Evolutionary conservation across 768 basidiomycete species (phyloP).

Genomic region (Lyophyllum semitale): DNA sequence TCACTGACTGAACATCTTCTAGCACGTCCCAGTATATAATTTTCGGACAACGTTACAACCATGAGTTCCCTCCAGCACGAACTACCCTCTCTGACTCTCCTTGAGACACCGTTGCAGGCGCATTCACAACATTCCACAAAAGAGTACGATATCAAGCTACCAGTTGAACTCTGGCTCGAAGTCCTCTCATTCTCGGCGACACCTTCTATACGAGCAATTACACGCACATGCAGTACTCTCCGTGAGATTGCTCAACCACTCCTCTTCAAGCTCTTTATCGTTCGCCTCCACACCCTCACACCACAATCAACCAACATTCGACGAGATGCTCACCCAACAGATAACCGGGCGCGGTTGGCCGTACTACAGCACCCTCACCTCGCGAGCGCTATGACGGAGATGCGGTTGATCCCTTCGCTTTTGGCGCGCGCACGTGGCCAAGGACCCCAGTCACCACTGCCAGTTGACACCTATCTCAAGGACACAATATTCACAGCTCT

Average conservation of each 20-base stretch:
- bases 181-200: constrained; percentile 11
- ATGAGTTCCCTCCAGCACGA: not conserved
- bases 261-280: constrained; percentile 19
- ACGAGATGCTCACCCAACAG: constrained; percentile 6
- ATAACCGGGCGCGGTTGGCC: constrained; percentile 8
- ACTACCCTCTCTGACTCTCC: not conserved
- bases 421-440: not conserved
- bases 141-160: not conserved
- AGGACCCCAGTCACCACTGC: not conserved
- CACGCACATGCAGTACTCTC: constrained; percentile 14
- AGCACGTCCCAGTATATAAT: not conserved
- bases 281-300: constrained; percentile 8
- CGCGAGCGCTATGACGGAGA: constrained; percentile 13
- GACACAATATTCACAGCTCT: constrained; percentile 14
- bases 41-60: constrained; percentile 2
- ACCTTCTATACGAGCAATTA: constrained; percentile 9
- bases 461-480: constrained; percentile 10
- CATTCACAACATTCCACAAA: not conserved
- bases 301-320: not conserved
- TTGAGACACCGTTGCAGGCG: not conserved
- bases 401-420: constrained; percentile 14
- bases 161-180: constrained; percentile 21
- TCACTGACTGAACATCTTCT: not conserved
- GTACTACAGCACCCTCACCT: constrained; percentile 11
- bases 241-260: constrained; percentile 19